A percentile compares a stretch with the other conserved stretches of the same genome.
phyloP scores from a whole-genome alignment of 768 basidiomycete genomes.

The Pluteus cervinus region DNA sequence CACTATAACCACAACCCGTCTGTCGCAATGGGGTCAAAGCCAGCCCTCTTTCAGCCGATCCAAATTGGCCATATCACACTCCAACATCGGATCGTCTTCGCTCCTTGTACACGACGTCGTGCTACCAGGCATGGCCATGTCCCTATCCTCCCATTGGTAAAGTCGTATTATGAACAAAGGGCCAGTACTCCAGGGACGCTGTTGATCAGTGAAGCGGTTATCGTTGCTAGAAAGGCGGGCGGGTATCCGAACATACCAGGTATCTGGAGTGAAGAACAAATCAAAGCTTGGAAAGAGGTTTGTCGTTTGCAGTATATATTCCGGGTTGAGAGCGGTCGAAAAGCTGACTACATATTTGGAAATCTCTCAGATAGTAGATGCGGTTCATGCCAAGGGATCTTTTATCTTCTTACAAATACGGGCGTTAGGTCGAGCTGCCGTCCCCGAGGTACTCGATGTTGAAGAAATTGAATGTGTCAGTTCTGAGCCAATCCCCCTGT shows the following conservation, averaged over 20 bases:
- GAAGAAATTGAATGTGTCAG: slow-evolving; percentile 17
- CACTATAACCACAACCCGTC: too few relatives aligned
- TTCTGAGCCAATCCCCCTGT: neutral
- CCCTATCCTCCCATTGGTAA: slow-evolving; percentile 27
- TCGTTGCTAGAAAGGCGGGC: slow-evolving; percentile 37
- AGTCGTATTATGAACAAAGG: slow-evolving; percentile 42
- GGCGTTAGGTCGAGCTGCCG: slow-evolving; percentile 44
- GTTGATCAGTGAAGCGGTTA: slow-evolving; percentile 47
- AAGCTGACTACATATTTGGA: too few relatives aligned
- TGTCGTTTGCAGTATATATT: too few relatives aligned
- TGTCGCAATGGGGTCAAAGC: neutral
- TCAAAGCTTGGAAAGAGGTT: slow-evolving; percentile 38
- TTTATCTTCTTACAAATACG: slow-evolving; percentile 52
- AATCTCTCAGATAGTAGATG: slow-evolving; percentile 48
- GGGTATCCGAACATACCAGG: slow-evolving; percentile 45
- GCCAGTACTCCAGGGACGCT: slow-evolving; percentile 40
- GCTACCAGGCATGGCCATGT: slow-evolving; percentile 29
- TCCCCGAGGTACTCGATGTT: slow-evolving; percentile 27
- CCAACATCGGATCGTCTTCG: slow-evolving; percentile 46
- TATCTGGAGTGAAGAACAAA: slow-evolving; percentile 50
- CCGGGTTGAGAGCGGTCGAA: too few relatives aligned
- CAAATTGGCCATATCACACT: slow-evolving; percentile 35
- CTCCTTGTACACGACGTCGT: slow-evolving; percentile 45
- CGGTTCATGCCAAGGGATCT: slow-evolving; percentile 42
- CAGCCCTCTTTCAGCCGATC: slow-evolving; percentile 39